These are phyloP conservation scores for Cymbidium sinense DNA, from an alignment of 106 monocot genomes.

Conservation along the genomic window DNA sequence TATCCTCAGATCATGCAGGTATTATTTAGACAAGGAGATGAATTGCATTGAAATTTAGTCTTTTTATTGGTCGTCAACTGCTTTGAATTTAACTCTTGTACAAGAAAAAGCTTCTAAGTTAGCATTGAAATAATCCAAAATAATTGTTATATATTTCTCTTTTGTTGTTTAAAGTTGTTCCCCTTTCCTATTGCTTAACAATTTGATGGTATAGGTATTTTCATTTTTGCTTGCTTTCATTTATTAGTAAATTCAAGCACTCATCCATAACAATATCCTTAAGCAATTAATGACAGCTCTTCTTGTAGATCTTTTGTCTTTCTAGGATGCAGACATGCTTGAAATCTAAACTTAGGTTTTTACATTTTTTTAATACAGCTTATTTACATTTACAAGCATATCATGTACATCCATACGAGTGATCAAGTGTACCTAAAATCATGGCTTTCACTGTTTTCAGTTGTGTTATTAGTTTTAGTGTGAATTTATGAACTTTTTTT, in stretches of 20 bases:
- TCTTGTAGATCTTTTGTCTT: background rate
- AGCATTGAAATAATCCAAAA: background rate
- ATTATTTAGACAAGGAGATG: conserved; percentile 5
- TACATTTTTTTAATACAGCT: background rate
- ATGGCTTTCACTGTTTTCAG: background rate
- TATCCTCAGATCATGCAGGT: conserved; percentile 85
- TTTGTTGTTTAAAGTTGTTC: background rate
- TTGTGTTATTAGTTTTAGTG: background rate
- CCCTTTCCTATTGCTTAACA: background rate
- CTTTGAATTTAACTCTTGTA: background rate
- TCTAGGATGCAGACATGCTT: background rate
- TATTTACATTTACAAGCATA: background rate
- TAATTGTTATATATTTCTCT: background rate
- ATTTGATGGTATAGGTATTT: background rate
- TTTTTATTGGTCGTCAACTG: background rate
- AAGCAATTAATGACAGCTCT: background rate
- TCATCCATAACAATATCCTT: background rate
- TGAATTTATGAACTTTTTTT: background rate
- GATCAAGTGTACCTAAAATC: background rate
- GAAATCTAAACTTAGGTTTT: background rate
- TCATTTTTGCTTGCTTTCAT: background rate
- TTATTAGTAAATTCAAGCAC: background rate
- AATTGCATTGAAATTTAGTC: background rate
- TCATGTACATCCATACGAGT: background rate
- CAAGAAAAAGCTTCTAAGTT: background rate